Base-by-base conservation (phyloP, 495 filamentous ascomycete species). In the Entonaema liquescens region DNA sequence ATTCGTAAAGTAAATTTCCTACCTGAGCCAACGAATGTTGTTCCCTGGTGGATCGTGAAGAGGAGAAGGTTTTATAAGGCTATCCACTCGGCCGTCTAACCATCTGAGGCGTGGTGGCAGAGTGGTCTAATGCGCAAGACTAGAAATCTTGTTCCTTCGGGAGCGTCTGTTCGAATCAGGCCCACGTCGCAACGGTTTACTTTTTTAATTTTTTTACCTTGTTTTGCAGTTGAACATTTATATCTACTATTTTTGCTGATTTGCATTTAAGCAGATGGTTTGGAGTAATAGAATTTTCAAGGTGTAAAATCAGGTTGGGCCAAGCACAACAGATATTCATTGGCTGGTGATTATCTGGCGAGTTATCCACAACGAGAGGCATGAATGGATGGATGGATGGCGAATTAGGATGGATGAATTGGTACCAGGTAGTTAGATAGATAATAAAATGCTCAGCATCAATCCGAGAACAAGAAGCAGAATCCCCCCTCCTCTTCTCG, bases 111-210 rank as follows among this genome's bases (percentile, higher is more conserved):
- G n/a, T 36, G 19, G 29, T 33, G 42, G 42, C 42, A 47, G 42
- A 47, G 42, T 47, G 42, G 42, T 47, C 42, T 47, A 47, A 47
- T 47, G 42, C 42, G 42, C 42, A 47, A 47, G 42, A 47, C 42
- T 47, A 47, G 42, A 47, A 47, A 47, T 47, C 42, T 47, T 47
- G 42, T 47, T 47, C 42, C 42, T 47, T 47, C 42, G 42, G 42
- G 42, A 47, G 42, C 42, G 42, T 47, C 42, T 47, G 42, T 47
- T 47, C 42, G 19, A 47, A 47, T 47, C 42, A 47, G 42, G 42
- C 42, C 42, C 42, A 47, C 42, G 42, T 47, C 42, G 42, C 2
- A 47, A 47, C 6, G 8, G 23, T 47, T 47, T 47, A 0, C 19
- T 47, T 47, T 44, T 47, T 47, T 44, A 5, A 47, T 23, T 21